Evolutionary conservation across 768 basidiomycete species (phyloP), one percentile per base, ranked within the genome.

Genomic region (Tricholoma hemisulphureum): DNA sequence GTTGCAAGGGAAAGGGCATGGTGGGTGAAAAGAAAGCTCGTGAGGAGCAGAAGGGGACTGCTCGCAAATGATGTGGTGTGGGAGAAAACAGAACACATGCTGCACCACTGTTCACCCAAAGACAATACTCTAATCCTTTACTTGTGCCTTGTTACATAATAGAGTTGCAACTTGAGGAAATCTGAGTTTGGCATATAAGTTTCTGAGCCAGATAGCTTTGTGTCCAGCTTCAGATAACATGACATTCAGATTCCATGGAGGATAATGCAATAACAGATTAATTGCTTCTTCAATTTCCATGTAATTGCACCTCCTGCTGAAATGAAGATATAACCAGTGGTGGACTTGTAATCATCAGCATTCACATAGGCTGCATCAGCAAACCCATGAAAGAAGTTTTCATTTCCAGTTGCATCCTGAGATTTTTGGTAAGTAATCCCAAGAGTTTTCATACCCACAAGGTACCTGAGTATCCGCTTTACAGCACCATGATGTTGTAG

Each of bases 251-350:
- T 39, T 53, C 31, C 5, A 31, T 31, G n/a, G n/a, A n/a, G n/a
- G n/a, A n/a, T n/a, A n/a, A n/a, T n/a, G n/a, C n/a, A n/a, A n/a
- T n/a, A n/a, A n/a, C n/a, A n/a, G n/a, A n/a, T n/a, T n/a, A n/a
- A n/a, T n/a, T n/a, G n/a, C n/a, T n/a, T n/a, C n/a, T 51, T 51
- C 50, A 18, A 71, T 5, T 63, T 63, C 80, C 81, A 82, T 6
- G 62, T 60, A 6, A 82, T 66, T 2, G 71, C 65, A 0, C 71
- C 73, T 1, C 64, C 65, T 66, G 74, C 8, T 50, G 69, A 55
- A 61, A 75, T 13, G 70, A 75, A 29, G 57, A 75, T 60, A 50
- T 67, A 70, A 0, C 68, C 69, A 18, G 58, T 55, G n/a, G 61
- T 60, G 16, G 49, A 73, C 23, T 65, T 52, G 29, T 29, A 14